Conservation (phyloP, 495 filamentous ascomycete species). For the Penicillium mononematosum region DNA sequence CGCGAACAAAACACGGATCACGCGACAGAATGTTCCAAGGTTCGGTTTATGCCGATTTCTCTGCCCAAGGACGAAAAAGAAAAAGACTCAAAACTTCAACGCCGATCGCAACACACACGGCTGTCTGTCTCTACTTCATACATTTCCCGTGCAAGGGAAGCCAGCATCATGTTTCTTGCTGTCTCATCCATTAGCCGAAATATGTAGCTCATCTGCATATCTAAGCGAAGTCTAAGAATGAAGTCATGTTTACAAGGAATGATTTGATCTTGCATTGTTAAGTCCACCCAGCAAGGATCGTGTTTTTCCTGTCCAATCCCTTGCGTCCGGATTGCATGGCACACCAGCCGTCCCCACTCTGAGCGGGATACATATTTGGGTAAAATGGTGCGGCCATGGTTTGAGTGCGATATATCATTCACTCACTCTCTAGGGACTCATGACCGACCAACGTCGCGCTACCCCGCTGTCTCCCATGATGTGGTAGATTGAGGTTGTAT, state of each 20-base stretch:
- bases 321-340: slow-evolving; percentile 20
- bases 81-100: no score
- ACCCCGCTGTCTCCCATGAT: neutral
- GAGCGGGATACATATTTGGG: slow-evolving; percentile 2
- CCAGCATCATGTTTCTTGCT: neutral
- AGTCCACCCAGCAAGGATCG: slow-evolving; percentile 3
- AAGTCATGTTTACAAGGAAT: slow-evolving; percentile 5
- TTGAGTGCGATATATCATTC: neutral
- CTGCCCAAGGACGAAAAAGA: neutral
- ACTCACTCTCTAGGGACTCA: neutral
- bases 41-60: neutral
- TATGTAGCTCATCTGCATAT: slow-evolving; percentile 6
- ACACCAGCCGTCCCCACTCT: slow-evolving; percentile 4
- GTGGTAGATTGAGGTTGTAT: slow-evolving; percentile 25
- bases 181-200: neutral
- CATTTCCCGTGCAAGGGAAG: neutral
- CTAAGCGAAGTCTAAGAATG: slow-evolving; percentile 4
- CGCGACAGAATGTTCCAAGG: slow-evolving; percentile 3
- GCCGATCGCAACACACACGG: slow-evolving; percentile 6
- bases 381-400: neutral
- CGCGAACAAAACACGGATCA: slow-evolving; percentile 4
- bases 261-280: slow-evolving; percentile 9
- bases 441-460: neutral
- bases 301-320: slow-evolving; percentile 14
- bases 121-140: neutral